Base-by-base conservation (phyloP, 2,329 filamentous ascomycete species). In the Fusarium stilboides region DNA sequence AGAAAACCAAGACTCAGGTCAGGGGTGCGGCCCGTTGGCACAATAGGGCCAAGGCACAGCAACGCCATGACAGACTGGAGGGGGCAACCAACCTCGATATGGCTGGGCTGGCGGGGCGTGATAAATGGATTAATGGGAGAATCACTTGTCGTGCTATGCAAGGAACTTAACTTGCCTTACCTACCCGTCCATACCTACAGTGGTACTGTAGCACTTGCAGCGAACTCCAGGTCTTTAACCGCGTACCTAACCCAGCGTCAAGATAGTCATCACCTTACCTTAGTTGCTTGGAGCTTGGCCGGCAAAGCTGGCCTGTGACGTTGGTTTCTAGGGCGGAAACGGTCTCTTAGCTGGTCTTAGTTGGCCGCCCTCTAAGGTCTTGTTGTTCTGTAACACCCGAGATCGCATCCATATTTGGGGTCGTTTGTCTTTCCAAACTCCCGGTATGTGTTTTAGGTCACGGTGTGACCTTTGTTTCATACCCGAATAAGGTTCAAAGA, bases 341-440 rank as follows among this genome's bases (percentile, higher is more conserved):
- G 59, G 46, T 34, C 45, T 51, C 34, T 9, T 17, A 14, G 43
- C 44, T n/a, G 56, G 56, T 36, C 44, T 43, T 39, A 54, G 34
- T 17, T 65, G 47, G 59, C 36, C 42, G 42, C 51, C 36, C 50
- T 43, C 52, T 45, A 39, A 57, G 36, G 46, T 20, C 43, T 49
- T 57, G 37, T 52, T 68, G 17, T 55, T 52, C 44, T 65, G 68
- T 64, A 60, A 61, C 37, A 64, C 50, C 57, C 50, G 42, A 58
- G 36, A 59, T 56, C 37, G 36, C 45, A 20, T 64, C 46, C 67
- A 64, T 50, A 52, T 56, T 53, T 44, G 46, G 57, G 39, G 58
- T 46, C 53, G 43, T 58, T 50, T 70, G 53, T 68, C 67, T 70
- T 62, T 63, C 67, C 62, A 70, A 47, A 57, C 62, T 68, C 63